Conservation (phyloP, 306 rosid species). For the Vigna angularis region DNA sequence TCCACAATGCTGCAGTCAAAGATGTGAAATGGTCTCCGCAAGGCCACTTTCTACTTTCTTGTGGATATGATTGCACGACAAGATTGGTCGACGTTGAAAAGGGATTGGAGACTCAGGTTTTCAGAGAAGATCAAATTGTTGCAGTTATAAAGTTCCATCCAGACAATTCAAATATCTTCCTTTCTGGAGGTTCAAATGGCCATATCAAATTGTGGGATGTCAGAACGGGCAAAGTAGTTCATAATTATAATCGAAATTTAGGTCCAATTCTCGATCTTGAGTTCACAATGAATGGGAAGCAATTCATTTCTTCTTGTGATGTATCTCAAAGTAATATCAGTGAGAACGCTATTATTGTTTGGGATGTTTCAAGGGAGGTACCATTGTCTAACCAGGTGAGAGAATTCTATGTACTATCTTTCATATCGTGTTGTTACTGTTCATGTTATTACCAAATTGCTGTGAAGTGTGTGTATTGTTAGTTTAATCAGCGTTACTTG, state of each 20-base stretch:
- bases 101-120: slow-evolving; percentile 73
- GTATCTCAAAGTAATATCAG: slow-evolving; percentile 73
- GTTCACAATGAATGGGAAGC: slow-evolving; percentile 67
- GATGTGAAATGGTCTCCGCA: slow-evolving; percentile 83
- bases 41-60: slow-evolving; percentile 75
- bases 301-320: slow-evolving; percentile 84
- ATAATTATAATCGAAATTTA: slow-evolving; percentile 63
- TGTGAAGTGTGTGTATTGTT: slow-evolving; percentile 26
- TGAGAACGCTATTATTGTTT: slow-evolving; percentile 82
- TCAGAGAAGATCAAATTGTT: slow-evolving; percentile 75
- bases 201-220: slow-evolving; percentile 80
- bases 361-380: slow-evolving; percentile 86
- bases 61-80: slow-evolving; percentile 85
- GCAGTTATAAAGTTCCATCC: slow-evolving; percentile 81
- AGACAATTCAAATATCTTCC: slow-evolving; percentile 66
- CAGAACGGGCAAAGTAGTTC: slow-evolving; percentile 70
- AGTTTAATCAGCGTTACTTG: slow-evolving; percentile 27
- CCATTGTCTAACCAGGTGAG: slow-evolving; percentile 91
- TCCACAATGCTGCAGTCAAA: slow-evolving; percentile 79
- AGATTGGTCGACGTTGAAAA: slow-evolving; percentile 85
- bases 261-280: slow-evolving; percentile 91
- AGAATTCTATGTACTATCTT: slow-evolving; percentile 22
- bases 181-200: slow-evolving; percentile 87
- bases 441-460: slow-evolving; percentile 2
- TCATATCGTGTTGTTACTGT: slow-evolving; percentile 2